These are phyloP conservation scores for Annulohypoxylon maeteangense DNA, from an alignment of 495 filamentous ascomycete species.

Conservation along the genomic window DNA sequence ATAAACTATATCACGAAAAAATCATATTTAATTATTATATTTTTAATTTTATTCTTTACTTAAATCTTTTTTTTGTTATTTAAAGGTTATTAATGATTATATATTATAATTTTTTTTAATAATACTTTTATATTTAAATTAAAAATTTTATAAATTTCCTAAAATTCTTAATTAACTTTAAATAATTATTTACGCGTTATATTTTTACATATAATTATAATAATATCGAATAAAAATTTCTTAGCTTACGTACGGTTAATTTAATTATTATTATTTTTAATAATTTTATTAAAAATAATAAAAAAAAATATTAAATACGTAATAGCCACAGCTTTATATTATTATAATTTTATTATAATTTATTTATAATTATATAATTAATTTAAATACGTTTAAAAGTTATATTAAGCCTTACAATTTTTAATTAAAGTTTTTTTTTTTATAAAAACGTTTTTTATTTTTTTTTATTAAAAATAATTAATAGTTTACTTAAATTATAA, in stretches of 20 bases:
- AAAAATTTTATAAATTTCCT: not conserved
- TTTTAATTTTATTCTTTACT: not conserved
- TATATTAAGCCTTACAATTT: not conserved
- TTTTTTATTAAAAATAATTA: not conserved
- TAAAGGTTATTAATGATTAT: not conserved
- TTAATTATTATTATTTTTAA: conserved; percentile 3
- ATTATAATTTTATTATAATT: not conserved
- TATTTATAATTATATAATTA: not conserved
- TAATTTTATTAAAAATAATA: not conserved
- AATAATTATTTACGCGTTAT: not conserved
- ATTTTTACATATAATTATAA: not conserved
- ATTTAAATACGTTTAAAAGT: conserved; percentile 2
- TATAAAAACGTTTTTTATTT: not conserved
- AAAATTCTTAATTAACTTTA: not conserved
- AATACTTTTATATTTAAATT: not conserved
- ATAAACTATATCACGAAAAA: not conserved
- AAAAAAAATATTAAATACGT: not conserved
- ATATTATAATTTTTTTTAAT: not conserved
- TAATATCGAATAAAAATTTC: not conserved
- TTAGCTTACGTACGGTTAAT: not conserved
- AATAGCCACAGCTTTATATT: not conserved
- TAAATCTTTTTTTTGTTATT: not conserved
- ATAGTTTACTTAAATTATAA: not conserved
- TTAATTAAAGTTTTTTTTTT: not conserved
- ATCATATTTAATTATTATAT: not conserved